A percentile compares a stretch with the other conserved stretches of the same genome.
Conservation (phyloP, 192 early-diverging fungal species). For the Helicostylum pulchrum region DNA sequence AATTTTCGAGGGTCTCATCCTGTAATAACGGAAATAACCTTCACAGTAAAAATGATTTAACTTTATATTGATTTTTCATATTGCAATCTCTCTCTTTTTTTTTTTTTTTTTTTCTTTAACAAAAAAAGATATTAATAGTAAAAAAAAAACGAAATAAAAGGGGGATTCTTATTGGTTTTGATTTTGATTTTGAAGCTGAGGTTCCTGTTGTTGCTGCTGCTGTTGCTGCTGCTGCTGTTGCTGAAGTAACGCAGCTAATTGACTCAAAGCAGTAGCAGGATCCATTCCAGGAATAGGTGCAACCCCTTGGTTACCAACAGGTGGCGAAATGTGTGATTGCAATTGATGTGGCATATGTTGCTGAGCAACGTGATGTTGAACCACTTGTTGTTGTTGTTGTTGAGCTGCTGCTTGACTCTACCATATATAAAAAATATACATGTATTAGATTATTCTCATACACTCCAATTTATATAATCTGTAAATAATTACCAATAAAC, state of each 20-base stretch:
- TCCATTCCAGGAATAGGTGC: conserved; percentile 17
- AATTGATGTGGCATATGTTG: conserved; percentile 1
- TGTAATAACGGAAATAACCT: no score
- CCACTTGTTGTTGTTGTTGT: conserved; percentile 9
- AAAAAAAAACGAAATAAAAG: no score
- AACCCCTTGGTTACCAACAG: background rate
- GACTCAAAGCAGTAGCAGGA: conserved; percentile 14
- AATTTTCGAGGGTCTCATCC: no score
- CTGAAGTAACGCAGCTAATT: conserved; percentile 8
- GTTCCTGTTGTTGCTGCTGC: background rate
- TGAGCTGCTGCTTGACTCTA: conserved; percentile 18
- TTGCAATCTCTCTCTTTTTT: no score
- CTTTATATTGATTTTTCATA: no score
- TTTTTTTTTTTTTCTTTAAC: no score
- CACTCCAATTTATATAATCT: background rate
- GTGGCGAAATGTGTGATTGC: conserved; percentile 8
- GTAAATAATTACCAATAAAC: conserved; percentile 13
- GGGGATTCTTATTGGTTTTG: no score
- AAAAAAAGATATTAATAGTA: no score
- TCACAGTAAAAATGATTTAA: no score
- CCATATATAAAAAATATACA: background rate
- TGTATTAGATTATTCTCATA: background rate
- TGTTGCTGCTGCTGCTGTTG: conserved; percentile 5
- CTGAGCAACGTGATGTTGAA: background rate
- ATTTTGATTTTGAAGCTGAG: background rate